Conservation (phyloP, 2,329 filamentous ascomycete species). For the Colletotrichum destructivum region DNA sequence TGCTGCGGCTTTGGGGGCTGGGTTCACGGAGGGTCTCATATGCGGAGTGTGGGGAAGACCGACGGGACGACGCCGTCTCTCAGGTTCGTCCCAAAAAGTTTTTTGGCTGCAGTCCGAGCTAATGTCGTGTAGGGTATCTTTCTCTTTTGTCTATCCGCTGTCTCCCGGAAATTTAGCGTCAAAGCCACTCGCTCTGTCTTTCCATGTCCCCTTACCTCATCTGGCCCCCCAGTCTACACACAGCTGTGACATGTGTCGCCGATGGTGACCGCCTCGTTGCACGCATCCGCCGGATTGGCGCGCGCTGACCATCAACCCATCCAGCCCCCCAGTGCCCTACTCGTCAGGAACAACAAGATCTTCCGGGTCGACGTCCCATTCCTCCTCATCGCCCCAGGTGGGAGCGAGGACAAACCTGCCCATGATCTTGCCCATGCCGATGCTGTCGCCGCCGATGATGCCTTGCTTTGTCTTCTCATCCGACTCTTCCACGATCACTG, state of each 20-base stretch:
- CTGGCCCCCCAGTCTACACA: background rate
- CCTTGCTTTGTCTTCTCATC: slow-evolving; percentile 65
- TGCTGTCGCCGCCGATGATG: slow-evolving; percentile 64
- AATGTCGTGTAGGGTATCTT: slow-evolving; percentile 37
- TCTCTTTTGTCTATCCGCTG: slow-evolving; percentile 29
- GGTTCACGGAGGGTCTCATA: slow-evolving; percentile 24
- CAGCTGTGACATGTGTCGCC: background rate
- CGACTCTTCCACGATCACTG: slow-evolving; percentile 71
- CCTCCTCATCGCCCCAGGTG: slow-evolving; percentile 70
- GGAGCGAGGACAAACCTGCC: slow-evolving; percentile 74
- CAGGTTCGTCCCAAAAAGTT: slow-evolving; percentile 32
- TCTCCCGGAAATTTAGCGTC: slow-evolving; percentile 10
- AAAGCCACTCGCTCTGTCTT: slow-evolving; percentile 3
- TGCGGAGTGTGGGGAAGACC: slow-evolving; percentile 42
- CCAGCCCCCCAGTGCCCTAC: background rate
- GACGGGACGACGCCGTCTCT: slow-evolving; percentile 33
- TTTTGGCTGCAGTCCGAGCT: slow-evolving; percentile 24
- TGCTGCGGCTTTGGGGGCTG: slow-evolving; percentile 10
- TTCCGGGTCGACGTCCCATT: slow-evolving; percentile 64
- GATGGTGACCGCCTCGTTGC: background rate
- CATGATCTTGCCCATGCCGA: slow-evolving; percentile 75
- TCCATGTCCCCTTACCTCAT: background rate
- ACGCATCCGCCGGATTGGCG: background rate
- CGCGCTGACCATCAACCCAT: background rate
- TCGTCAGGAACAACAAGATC: slow-evolving; percentile 44